phyloP scores from a whole-genome alignment of 1,139 yeast genomes.

The Magnusiomyces paraingens region DNA sequence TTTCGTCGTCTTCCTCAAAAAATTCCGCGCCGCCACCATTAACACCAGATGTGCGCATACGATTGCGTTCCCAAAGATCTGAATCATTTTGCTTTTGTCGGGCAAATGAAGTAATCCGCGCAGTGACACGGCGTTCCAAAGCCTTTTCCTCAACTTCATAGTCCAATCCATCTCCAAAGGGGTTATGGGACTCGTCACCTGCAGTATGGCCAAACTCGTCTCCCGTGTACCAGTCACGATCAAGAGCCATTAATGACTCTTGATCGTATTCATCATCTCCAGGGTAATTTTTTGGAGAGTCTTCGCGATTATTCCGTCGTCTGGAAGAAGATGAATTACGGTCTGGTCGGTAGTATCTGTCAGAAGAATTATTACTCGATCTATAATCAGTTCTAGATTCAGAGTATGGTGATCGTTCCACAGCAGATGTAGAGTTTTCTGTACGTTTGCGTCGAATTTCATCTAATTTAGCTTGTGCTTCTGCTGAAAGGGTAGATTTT shows the following conservation, averaged over 20 bases:
- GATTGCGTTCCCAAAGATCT: slow-evolving; percentile 37
- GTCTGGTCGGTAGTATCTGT: no score
- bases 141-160: slow-evolving; percentile 25
- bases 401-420: no score
- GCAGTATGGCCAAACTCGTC: slow-evolving; percentile 34
- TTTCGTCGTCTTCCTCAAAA: slow-evolving; percentile 33
- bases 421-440: neutral
- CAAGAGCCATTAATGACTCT: slow-evolving; percentile 23
- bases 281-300: neutral
- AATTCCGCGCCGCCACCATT: slow-evolving; percentile 25
- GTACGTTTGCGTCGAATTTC: slow-evolving; percentile 20
- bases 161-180: slow-evolving; percentile 26
- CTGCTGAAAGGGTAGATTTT: slow-evolving; percentile 17
- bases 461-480: slow-evolving; percentile 22
- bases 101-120: slow-evolving; percentile 28
- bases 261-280: slow-evolving; percentile 12
- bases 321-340: no score
- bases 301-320: neutral
- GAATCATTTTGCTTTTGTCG: slow-evolving; percentile 31
- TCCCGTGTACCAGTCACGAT: slow-evolving; percentile 36
- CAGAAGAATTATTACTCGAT: no score
- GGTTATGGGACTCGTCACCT: slow-evolving; percentile 35
- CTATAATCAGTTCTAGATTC: no score
- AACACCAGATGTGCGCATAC: slow-evolving; percentile 36
- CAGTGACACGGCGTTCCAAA: slow-evolving; percentile 28